Evolutionary conservation across 2,329 filamentous ascomycete genomes (phyloP).

Genomic region (Rosellinia necatrix): DNA sequence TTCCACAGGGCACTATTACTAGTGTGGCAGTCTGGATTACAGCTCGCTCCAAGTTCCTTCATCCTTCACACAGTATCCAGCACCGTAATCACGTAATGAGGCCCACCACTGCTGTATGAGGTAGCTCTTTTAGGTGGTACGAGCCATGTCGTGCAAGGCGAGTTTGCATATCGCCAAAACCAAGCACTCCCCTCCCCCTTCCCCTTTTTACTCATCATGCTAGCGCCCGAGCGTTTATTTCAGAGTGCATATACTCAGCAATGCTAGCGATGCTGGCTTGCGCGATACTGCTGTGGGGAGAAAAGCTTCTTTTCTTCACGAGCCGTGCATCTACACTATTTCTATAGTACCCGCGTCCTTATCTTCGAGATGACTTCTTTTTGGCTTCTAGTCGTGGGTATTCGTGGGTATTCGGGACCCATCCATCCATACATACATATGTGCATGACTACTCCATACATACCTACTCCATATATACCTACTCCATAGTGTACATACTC

Average conservation of each 20-base stretch:
- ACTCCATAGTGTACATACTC: no score
- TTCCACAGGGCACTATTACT: no score
- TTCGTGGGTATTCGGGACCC: no score
- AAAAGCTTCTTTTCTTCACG: slow-evolving; percentile 20
- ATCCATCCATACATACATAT: no score
- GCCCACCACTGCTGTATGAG: not conserved
- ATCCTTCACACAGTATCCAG: not conserved
- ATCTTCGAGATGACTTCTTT: no score
- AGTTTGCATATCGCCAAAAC: not conserved
- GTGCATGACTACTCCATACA: no score
- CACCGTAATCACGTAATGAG: slow-evolving; percentile 3
- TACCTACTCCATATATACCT: no score
- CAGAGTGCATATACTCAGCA: not conserved
- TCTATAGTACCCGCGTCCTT: not conserved
- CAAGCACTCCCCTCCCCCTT: not conserved
- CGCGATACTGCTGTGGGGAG: not conserved
- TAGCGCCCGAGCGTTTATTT: slow-evolving; percentile 14
- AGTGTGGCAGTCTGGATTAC: no score
- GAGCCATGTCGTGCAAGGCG: slow-evolving; percentile 3
- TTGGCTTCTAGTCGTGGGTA: no score
- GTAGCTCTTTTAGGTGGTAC: slow-evolving; percentile 9
- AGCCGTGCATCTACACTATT: slow-evolving; percentile 15
- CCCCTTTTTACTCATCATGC: slow-evolving; percentile 21
- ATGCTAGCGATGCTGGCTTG: not conserved
- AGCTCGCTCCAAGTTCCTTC: no score